Evolutionary conservation across 2,329 filamentous ascomycete genomes (phyloP).

Genomic region (Mycosphaerella sp.): DNA sequence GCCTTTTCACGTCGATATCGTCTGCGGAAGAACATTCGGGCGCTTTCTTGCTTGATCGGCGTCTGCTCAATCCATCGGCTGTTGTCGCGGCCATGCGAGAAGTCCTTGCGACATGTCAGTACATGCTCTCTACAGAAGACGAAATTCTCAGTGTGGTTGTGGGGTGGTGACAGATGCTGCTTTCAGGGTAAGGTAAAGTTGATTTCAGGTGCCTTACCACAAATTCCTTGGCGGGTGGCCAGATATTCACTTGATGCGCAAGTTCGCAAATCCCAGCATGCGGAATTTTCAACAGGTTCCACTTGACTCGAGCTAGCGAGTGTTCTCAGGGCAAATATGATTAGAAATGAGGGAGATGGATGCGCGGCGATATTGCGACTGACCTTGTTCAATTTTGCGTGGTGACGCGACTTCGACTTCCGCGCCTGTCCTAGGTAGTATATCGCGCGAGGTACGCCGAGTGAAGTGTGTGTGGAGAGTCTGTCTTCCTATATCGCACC

Average conservation of each 20-base stretch:
- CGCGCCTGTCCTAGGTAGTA: too few relatives aligned
- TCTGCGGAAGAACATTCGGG: slow-evolving; percentile 9
- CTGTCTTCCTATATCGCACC: neutral
- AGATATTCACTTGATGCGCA: slow-evolving; percentile 2
- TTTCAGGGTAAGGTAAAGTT: neutral
- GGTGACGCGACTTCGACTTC: neutral
- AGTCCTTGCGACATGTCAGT: neutral
- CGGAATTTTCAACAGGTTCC: neutral
- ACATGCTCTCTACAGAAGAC: too few relatives aligned
- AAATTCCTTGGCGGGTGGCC: neutral
- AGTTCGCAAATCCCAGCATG: neutral
- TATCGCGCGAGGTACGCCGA: neutral
- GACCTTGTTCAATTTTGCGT: neutral
- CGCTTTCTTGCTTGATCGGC: slow-evolving; percentile 9
- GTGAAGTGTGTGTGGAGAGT: neutral
- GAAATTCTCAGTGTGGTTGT: neutral
- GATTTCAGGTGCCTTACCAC: neutral
- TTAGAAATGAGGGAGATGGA: neutral
- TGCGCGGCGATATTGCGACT: neutral
- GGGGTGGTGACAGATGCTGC: neutral
- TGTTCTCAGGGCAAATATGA: neutral
- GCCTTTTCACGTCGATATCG: slow-evolving; percentile 17
- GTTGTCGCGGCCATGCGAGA: slow-evolving; percentile 2
- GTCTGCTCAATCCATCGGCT: neutral
- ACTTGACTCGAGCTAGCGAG: neutral